Evolutionary conservation across 495 filamentous ascomycete genomes (phyloP).

Genomic region (Penicillium ochrochloron): DNA sequence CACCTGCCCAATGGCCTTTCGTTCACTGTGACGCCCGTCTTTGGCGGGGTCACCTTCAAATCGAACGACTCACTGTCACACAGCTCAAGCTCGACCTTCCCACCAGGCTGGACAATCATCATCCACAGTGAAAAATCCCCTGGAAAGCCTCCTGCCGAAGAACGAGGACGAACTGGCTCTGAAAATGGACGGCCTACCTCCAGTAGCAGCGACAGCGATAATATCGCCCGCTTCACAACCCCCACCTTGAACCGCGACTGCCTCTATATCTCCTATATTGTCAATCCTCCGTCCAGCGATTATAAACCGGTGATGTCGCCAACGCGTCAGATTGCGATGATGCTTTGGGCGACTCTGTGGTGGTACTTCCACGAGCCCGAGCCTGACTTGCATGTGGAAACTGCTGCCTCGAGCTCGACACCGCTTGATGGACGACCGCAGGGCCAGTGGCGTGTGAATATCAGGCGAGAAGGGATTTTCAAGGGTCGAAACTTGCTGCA

Average conservation of each 20-base stretch:
- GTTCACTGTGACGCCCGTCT: conserved; percentile 79
- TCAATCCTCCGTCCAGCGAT: conserved; percentile 75
- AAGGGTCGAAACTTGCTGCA: conserved; percentile 80
- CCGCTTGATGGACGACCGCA: conserved; percentile 71
- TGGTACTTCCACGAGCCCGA: conserved; percentile 89
- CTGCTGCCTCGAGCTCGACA: conserved; percentile 64
- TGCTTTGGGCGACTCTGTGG: conserved; percentile 91
- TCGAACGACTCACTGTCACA: conserved; percentile 71
- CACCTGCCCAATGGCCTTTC: conserved; percentile 87
- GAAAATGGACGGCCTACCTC: conserved; percentile 15
- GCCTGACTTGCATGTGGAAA: conserved; percentile 59
- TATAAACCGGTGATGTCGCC: conserved; percentile 80
- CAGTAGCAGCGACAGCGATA: conserved; percentile 29
- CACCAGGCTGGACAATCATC: conserved; percentile 86
- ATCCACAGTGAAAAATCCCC: conserved; percentile 70
- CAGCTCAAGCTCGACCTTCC: conserved; percentile 69
- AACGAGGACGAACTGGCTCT: conserved; percentile 14
- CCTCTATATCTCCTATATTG: conserved; percentile 89
- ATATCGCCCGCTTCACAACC: conserved; percentile 60
- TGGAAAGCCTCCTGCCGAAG: conserved; percentile 34
- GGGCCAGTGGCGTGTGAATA: conserved; percentile 85
- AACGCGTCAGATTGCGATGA: conserved; percentile 88
- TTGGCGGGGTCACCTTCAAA: conserved; percentile 88
- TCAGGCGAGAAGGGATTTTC: conserved; percentile 85
- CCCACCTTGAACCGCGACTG: conserved; percentile 79